Evolutionary conservation across 2,329 filamentous ascomycete genomes (phyloP).

Genomic region (Bisporella sp.): DNA sequence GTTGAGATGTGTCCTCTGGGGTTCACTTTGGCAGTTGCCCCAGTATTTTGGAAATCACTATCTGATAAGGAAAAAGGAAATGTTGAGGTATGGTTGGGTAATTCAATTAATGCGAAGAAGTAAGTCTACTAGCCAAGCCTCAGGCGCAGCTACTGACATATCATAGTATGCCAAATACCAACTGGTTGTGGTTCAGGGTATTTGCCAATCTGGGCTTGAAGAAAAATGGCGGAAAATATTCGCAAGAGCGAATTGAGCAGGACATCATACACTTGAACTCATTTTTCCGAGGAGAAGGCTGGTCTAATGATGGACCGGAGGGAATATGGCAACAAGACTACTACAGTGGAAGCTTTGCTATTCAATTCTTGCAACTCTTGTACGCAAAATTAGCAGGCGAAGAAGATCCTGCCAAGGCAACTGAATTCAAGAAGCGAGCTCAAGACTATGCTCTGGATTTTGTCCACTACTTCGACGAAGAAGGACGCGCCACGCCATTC

Average conservation of each 20-base stretch:
- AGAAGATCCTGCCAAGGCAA: slow-evolving; percentile 57
- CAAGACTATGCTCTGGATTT: slow-evolving; percentile 62
- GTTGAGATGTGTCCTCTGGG: slow-evolving; percentile 79
- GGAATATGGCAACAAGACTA: slow-evolving; percentile 81
- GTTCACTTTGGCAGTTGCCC: slow-evolving; percentile 63
- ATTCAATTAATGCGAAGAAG: slow-evolving; percentile 72
- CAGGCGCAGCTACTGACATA: slow-evolving; percentile 31
- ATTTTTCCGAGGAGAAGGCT: slow-evolving; percentile 75
- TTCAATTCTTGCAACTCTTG: slow-evolving; percentile 71
- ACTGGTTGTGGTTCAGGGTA: slow-evolving; percentile 77
- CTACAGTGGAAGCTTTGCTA: slow-evolving; percentile 76
- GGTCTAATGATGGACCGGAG: slow-evolving; percentile 76
- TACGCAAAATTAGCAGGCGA: slow-evolving; percentile 67
- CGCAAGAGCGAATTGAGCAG: slow-evolving; percentile 60
- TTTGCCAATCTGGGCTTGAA: slow-evolving; percentile 75
- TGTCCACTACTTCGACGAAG: slow-evolving; percentile 67
- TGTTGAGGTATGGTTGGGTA: slow-evolving; percentile 65
- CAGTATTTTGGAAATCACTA: slow-evolving; percentile 43
- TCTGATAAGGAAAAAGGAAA: slow-evolving; percentile 55
- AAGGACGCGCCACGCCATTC: slow-evolving; percentile 68
- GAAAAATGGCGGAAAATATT: slow-evolving; percentile 66
- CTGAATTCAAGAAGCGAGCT: slow-evolving; percentile 63
- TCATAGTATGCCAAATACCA: slow-evolving; percentile 61
- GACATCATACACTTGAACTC: slow-evolving; percentile 75
- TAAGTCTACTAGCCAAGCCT: slow-evolving; percentile 22